Base-by-base conservation (phyloP, 2,329 filamentous ascomycete species). In the Fusarium buharicum region DNA sequence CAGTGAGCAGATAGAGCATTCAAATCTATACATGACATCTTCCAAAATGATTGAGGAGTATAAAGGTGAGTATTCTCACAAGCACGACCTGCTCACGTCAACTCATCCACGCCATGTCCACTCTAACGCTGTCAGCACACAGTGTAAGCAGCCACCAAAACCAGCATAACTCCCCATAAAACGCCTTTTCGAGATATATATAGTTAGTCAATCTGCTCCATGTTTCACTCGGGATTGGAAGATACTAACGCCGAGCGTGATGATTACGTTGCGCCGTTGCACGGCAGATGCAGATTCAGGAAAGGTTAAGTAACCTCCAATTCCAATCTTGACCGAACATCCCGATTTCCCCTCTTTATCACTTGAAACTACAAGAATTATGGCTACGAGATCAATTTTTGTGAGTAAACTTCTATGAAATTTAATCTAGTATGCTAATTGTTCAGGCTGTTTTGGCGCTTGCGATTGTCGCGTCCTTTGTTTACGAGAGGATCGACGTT, bases 401-500 rank as follows among this genome's bases (percentile, higher is more conserved):
- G 61, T 62, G 41, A 47, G 50, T 3, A 13, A 6, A 0, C 1
- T 3, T 20, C 3, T 14, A 8, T 1, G 2, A 7, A 0, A 16
- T 10, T 4, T 4, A 3, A 11, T 3, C 4, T 4, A 8, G 8
- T 1, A 3, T 20, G 2, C 48, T 38, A 28, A 64, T 4, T 3
- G 2, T n/a, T 0, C 13, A 65, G 62, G 24, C n/a, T 3, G 44
- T 66, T 10, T 4, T 63, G 13, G 22, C 59, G 30, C 7, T 65
- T 10, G 62, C 52, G 11, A 13, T 57, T 11, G 24, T 63, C 16
- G 22, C 16, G 6, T 53, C 53, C 5, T 62, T 62, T 6, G 20
- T 65, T 1, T 66, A 59, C 10, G 62, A 65, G n/a, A 64, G 62
- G 12, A 39, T 47, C 17, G 36, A 52, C 6, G 38, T 64, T 11